Base-by-base conservation (phyloP, 129 eudicot genomes). In the Flaveria brownii region DNA sequence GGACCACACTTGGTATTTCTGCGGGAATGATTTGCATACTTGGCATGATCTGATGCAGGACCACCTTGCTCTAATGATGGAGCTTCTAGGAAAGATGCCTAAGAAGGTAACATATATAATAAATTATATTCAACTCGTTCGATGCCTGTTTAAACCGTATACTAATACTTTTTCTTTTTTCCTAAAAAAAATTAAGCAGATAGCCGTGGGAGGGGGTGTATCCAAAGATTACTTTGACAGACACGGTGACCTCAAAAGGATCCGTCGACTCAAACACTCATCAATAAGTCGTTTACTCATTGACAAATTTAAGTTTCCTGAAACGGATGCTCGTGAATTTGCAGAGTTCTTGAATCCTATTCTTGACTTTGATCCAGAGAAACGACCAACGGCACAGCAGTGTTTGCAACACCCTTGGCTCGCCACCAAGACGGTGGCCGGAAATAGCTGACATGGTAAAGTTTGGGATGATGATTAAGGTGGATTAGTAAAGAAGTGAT, bases 1-100 rank as follows among this genome's bases (percentile, higher is more conserved):
- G 68, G 57, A 57, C 57, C 78, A 59, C 56, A 8, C 41, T 41
- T 47, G 14, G 33, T 66, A 28, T 59, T 73, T 57, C 50, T 2
- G 6, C 39, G 13, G 43, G 16, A 75, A 61, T 9, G 28, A 43
- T 73, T 55, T 33, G 55, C 70, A 66, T 74, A 72, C 49, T 45
- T 80, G 79, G 45, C 49, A 68, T 68, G 75, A 49, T 74, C 76
- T 68, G 66, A 68, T 85, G 84, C 89, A 95, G 99, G 99, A 95
- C 82, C 99, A 95, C 82, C 99, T 95, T 83, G 99, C 99, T 75
- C 75, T 87, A 78, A 95, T 95, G 99, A 89, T 89, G 99, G 99
- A 95, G 74, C 84, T 89, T 78, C 89, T 95, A 41, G 99, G 99
- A 65, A 91, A 89, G 88, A 95, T 95, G 78, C 99, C 99, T 57